A percentile compares a stretch with the other conserved stretches of the same genome.
phyloP scores from a whole-genome alignment of 2,329 filamentous ascomycete species.

The Ophiocordyceps australis region DNA sequence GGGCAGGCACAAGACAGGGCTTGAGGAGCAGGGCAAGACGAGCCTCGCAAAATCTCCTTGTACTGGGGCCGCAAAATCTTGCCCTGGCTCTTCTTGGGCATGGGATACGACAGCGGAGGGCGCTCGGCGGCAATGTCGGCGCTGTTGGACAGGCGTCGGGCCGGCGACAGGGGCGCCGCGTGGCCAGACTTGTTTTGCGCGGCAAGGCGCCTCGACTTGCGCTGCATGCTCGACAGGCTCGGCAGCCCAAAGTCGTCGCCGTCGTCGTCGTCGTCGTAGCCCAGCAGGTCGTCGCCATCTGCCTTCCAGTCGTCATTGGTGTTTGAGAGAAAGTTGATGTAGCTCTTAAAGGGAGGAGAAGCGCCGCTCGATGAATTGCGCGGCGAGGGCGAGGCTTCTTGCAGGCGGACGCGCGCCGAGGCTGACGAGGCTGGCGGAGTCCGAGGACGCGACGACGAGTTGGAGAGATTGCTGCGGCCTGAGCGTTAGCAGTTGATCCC shows the following conservation, averaged over 20 bases:
- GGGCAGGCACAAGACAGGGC: no score
- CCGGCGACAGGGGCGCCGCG: conserved; percentile 15
- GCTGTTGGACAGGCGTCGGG: conserved; percentile 60
- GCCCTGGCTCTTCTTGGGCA: conserved; percentile 74
- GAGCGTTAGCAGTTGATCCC: background rate
- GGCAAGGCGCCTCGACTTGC: conserved; percentile 40
- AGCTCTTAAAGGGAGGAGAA: conserved; percentile 54
- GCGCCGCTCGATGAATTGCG: conserved; percentile 30
- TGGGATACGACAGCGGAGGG: conserved; percentile 65
- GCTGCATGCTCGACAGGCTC: conserved; percentile 79
- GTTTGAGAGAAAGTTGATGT: conserved; percentile 65
- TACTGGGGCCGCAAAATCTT: conserved; percentile 96
- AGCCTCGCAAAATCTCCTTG: conserved; percentile 76
- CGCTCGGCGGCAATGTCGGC: conserved; percentile 89
- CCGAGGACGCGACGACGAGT: conserved; percentile 46
- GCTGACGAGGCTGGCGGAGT: conserved; percentile 54
- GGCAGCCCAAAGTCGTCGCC: conserved; percentile 93
- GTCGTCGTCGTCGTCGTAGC: conserved; percentile 72
- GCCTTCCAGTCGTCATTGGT: conserved; percentile 70
- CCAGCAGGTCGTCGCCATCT: conserved; percentile 59
- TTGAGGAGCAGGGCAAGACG: conserved; percentile 3
- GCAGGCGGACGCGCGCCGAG: conserved; percentile 27
- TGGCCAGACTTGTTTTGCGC: conserved; percentile 17
- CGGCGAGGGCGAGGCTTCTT: conserved; percentile 37
- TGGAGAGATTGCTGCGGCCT: conserved; percentile 37